A percentile compares a stretch with the other conserved stretches of the same genome.
Evolutionary conservation across 805 yeast species (phyloP).

Genomic region (Teunomyces panamensis): DNA sequence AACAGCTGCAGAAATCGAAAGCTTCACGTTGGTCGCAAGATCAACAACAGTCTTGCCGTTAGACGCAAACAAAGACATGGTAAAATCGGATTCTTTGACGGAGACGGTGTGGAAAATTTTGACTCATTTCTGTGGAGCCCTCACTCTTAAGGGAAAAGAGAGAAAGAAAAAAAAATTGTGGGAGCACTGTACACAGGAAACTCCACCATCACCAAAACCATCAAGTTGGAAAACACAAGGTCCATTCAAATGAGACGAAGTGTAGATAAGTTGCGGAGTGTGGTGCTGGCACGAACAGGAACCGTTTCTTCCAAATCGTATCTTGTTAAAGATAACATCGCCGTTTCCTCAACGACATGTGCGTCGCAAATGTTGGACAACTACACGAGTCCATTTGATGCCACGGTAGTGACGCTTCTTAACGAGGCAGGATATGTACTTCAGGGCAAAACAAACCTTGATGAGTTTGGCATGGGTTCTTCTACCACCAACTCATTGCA

Average conservation of each 20-base stretch:
- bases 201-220: neutral
- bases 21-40: constrained; percentile 23
- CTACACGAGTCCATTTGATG: constrained; percentile 75
- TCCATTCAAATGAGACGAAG: neutral
- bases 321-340: constrained; percentile 73
- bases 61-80: constrained; percentile 9
- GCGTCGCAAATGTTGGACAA: constrained; percentile 60
- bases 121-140: constrained; percentile 1
- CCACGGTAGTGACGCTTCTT: constrained; percentile 66
- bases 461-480: constrained; percentile 98
- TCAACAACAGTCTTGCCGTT: constrained; percentile 13
- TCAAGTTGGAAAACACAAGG: neutral
- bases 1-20: constrained; percentile 20
- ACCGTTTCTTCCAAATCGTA: constrained; percentile 2
- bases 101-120: neutral
- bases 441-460: constrained; percentile 86
- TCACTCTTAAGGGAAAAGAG: too few relatives aligned
- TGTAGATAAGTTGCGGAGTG: neutral
- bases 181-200: too few relatives aligned
- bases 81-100: neutral
- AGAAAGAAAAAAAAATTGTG: too few relatives aligned
- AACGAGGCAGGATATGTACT: constrained; percentile 48
- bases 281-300: neutral
- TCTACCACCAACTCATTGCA: constrained; percentile 52
- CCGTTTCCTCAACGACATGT: constrained; percentile 75